Conservation (phyloP, 257 asterid species). For the Salvia miltiorrhiza region DNA sequence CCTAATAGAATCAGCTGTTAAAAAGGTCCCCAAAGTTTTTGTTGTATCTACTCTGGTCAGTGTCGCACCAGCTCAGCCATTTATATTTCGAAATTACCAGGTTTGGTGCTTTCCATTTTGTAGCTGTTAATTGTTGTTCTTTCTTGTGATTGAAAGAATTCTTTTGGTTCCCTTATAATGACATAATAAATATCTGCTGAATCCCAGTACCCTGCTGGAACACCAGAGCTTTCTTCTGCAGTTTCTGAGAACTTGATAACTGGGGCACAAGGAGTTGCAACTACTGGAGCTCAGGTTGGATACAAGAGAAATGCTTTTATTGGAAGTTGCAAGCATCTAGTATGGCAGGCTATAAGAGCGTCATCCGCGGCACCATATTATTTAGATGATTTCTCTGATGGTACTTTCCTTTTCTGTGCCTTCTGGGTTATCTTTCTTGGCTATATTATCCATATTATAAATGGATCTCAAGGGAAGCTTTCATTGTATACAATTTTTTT, state of each 20-base stretch:
- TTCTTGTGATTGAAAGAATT: not conserved
- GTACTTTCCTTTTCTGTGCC: constrained; percentile 36
- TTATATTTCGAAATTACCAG: constrained; percentile 98
- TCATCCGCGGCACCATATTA: constrained; percentile 99
- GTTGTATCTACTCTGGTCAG: constrained; percentile 95
- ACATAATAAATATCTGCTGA: constrained; percentile 20
- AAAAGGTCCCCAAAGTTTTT: constrained; percentile 89
- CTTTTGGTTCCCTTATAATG: constrained; percentile 11
- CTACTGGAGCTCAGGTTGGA: constrained; percentile 77
- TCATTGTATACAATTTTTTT: constrained; percentile 17
- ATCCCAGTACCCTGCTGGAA: constrained; percentile 94
- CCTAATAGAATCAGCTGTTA: constrained; percentile 90
- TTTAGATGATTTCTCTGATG: constrained; percentile 97
- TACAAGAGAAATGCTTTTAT: constrained; percentile 77
- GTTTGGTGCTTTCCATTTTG: constrained; percentile 29
- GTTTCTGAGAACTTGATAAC: constrained; percentile 62
- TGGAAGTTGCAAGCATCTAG: constrained; percentile 95
- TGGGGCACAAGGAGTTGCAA: constrained; percentile 59
- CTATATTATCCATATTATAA: constrained; percentile 17
- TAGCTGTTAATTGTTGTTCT: constrained; percentile 16
- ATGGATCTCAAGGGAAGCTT: constrained; percentile 22
- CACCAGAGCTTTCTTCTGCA: constrained; percentile 77
- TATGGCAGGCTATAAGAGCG: constrained; percentile 99
- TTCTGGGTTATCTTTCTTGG: constrained; percentile 6
- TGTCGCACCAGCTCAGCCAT: constrained; percentile 96